A percentile compares a stretch with the other conserved stretches of the same genome.
phyloP scores from a whole-genome alignment of 148 eudicot genomes.

The Amaranthus hypochondriacus region DNA sequence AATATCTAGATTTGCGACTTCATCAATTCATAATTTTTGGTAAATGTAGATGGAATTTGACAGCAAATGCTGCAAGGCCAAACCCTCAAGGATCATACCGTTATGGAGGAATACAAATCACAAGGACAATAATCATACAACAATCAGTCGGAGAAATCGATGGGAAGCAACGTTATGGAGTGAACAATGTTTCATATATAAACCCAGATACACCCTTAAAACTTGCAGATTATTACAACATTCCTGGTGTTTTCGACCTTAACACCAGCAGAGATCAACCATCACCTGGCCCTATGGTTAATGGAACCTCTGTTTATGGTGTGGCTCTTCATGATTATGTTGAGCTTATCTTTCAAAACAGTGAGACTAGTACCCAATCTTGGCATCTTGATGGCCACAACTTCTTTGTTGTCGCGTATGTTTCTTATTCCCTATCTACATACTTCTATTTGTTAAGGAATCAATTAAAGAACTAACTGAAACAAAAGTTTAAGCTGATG shows the following conservation, averaged over 20 bases:
- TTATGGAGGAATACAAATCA: slow-evolving; percentile 56
- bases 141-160: slow-evolving; percentile 32
- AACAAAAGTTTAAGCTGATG: no score
- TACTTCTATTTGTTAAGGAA: no score
- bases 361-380: slow-evolving; percentile 55
- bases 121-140: slow-evolving; percentile 46
- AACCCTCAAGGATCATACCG: slow-evolving; percentile 83
- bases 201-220: slow-evolving; percentile 74
- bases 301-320: slow-evolving; percentile 53
- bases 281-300: slow-evolving; percentile 31
- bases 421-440: neutral
- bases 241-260: slow-evolving; percentile 58
- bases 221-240: slow-evolving; percentile 68
- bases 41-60: slow-evolving; percentile 54
- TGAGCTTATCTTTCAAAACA: slow-evolving; percentile 80
- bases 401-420: slow-evolving; percentile 72
- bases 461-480: no score
- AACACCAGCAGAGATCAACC: slow-evolving; percentile 42
- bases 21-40: no score
- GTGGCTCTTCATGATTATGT: slow-evolving; percentile 50
- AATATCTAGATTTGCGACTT: no score
- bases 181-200: slow-evolving; percentile 54
- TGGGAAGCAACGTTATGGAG: slow-evolving; percentile 48
- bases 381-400: slow-evolving; percentile 82
- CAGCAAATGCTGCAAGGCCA: slow-evolving; percentile 87